These are phyloP conservation scores for Beauveria sp. DNA, from an alignment of 2,329 filamentous ascomycete genomes.

Conservation along the genomic window DNA sequence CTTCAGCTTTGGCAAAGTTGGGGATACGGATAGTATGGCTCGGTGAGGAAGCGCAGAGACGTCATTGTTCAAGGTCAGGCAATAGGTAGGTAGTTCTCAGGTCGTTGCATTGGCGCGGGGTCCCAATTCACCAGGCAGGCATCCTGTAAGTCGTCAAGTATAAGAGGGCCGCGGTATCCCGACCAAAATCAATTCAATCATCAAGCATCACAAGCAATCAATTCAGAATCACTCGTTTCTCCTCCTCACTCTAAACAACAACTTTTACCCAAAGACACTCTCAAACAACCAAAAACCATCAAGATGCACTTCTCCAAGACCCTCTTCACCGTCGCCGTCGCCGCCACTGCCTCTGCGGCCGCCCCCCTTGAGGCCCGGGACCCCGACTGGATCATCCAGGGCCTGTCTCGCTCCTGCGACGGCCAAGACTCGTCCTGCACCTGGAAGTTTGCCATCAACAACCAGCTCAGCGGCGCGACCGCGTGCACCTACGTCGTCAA, in stretches of 20 bases:
- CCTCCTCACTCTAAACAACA: neutral
- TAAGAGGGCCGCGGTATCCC: neutral
- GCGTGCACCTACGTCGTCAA: constrained; percentile 33
- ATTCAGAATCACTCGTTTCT: neutral
- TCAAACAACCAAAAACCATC: constrained; percentile 14
- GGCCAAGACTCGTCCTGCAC: constrained; percentile 30
- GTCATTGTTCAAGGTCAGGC: neutral
- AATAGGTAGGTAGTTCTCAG: too few species aligned
- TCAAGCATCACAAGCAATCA: neutral
- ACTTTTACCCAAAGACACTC: constrained; percentile 6
- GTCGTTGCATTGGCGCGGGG: too few species aligned
- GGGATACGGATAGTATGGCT: neutral
- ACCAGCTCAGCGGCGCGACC: constrained; percentile 24
- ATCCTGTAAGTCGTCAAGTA: neutral
- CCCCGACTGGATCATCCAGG: constrained; percentile 35
- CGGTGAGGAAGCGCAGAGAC: neutral
- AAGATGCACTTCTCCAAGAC: constrained; percentile 38
- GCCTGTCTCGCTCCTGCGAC: constrained; percentile 34
- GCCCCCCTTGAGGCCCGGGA: constrained; percentile 33
- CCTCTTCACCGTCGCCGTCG: constrained; percentile 27
- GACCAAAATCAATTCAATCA: neutral
- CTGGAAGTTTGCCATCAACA: constrained; percentile 37
- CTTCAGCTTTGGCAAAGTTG: neutral
- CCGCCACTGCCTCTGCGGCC: constrained; percentile 28
- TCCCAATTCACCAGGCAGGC: neutral